Evolutionary conservation across 129 eudicot species (phyloP).

Genomic region (Dittrichia graveolens): DNA sequence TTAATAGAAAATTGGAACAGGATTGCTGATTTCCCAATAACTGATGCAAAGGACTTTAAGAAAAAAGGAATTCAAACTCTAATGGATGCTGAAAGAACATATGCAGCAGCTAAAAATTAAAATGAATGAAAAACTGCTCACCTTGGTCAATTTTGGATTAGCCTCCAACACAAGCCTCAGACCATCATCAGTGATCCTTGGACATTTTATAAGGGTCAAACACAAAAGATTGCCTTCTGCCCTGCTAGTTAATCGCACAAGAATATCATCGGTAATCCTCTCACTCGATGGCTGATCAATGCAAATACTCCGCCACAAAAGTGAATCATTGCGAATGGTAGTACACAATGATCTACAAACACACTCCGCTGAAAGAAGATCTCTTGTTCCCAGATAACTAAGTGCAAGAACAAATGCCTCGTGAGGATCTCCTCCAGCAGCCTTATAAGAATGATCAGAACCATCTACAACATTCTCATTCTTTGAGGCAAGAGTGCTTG

Average conservation of each 20-base stretch:
- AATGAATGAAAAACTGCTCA: constrained; percentile 28
- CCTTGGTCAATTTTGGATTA: constrained; percentile 61
- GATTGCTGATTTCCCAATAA: background rate
- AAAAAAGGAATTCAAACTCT: background rate
- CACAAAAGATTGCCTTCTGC: constrained; percentile 58
- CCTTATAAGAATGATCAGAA: constrained; percentile 7
- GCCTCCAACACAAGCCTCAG: constrained; percentile 49
- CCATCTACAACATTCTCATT: constrained; percentile 17
- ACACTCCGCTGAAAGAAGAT: constrained; percentile 36
- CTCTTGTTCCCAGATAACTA: constrained; percentile 34
- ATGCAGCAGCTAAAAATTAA: background rate
- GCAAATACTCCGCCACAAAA: constrained; percentile 40
- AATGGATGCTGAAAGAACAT: background rate
- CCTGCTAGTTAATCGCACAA: constrained; percentile 39
- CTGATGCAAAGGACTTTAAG: background rate
- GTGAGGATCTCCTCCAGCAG: constrained; percentile 38
- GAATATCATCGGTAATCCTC: constrained; percentile 45
- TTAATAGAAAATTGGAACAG: background rate
- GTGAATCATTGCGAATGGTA: constrained; percentile 33
- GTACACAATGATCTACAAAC: constrained; percentile 33
- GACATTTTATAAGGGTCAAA: constrained; percentile 63
- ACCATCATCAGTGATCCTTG: constrained; percentile 63
- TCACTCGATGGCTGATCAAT: constrained; percentile 41
- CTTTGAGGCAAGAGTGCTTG: constrained; percentile 17
- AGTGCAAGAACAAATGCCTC: constrained; percentile 41